Conservation (phyloP, 441 rosid species). For the Erodium trifolium region DNA sequence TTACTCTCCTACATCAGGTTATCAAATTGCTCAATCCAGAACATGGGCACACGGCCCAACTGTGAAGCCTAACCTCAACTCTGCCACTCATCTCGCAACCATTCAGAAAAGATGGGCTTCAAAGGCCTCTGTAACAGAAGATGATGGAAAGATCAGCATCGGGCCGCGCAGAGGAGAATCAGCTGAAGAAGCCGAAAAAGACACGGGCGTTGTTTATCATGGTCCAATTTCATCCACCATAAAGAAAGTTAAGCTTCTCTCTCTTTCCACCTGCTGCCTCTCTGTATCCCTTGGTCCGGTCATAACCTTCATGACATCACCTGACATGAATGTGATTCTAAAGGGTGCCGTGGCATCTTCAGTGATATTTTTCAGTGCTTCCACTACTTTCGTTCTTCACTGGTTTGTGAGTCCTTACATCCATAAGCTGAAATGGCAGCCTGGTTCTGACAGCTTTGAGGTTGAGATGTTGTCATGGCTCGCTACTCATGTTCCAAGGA, state of each 20-base stretch:
- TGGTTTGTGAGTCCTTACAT: slow-evolving; percentile 92
- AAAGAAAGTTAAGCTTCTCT: slow-evolving; percentile 85
- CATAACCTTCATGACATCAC: slow-evolving; percentile 87
- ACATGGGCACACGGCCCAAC: slow-evolving; percentile 27
- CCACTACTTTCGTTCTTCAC: slow-evolving; percentile 68
- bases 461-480: slow-evolving; percentile 93
- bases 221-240: slow-evolving; percentile 88
- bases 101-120: slow-evolving; percentile 58
- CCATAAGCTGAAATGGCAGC: slow-evolving; percentile 87
- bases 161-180: slow-evolving; percentile 48
- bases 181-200: slow-evolving; percentile 41
- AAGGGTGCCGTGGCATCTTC: slow-evolving; percentile 89
- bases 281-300: slow-evolving; percentile 89
- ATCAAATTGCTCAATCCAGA: slow-evolving; percentile 26
- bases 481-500: slow-evolving; percentile 47
- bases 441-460: slow-evolving; percentile 84
- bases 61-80: slow-evolving; percentile 26
- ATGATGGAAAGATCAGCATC: slow-evolving; percentile 61
- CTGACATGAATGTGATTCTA: slow-evolving; percentile 67
- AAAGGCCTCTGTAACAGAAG: slow-evolving; percentile 40
- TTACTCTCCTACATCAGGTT: slow-evolving; percentile 31
- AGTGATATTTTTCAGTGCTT: slow-evolving; percentile 72
- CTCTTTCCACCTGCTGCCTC: slow-evolving; percentile 94
- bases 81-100: slow-evolving; percentile 21
- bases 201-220: slow-evolving; percentile 41